Base-by-base conservation (phyloP, 2,329 filamentous ascomycete genomes). In the Tolypocladium paradoxum region DNA sequence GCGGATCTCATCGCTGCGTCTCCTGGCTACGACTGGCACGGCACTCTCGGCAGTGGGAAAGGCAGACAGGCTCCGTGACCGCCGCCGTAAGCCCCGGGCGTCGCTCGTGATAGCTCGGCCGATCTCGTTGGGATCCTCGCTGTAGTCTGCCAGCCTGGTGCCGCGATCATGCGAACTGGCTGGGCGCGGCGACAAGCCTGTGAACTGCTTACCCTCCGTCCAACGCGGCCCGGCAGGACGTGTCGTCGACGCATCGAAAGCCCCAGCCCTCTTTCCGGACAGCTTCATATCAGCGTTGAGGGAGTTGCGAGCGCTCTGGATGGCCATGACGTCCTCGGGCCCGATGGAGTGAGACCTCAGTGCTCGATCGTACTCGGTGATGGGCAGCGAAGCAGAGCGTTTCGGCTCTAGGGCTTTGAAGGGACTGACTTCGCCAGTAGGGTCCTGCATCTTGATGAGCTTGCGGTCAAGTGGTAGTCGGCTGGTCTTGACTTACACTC, bases 71-170 rank as follows among this genome's bases (percentile, higher is more conserved):
- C 81, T 84, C 49, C 81, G 73, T 2, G 81, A 85, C 47, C 81
- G 76, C 45, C 82, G 74, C 47, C 78, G 76, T 31, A 73, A 63
- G 4, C 68, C 72, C 35, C 68, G 69, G 27, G 67, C 71, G 54
- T 82, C 79, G 56, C 76, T 80, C 2, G 81, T 82, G 48, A 85
- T 77, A 48, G 82, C 82, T 20, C 77, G 76, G n/a, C 81, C 82
- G 54, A 84, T 84, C 53, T 78, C 74, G n/a, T 72, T 67, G 0
- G 76, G 72, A 54, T 78, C 73, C 1, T 76, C 71, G 16, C 70
- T 65, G 4, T 62, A 65, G 24, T 63, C 61, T 11, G 68, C 60
- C 50, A 68, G 59, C 27, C 67, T 69, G 46, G 70, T 76, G 24
- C 71, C 74, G 36, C 77, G 74, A 7, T 72, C 79, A 45, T 83